Evolutionary conservation across 208 protist genomes (phyloP).

Genomic region (Plasmodiophora brassicae): DNA sequence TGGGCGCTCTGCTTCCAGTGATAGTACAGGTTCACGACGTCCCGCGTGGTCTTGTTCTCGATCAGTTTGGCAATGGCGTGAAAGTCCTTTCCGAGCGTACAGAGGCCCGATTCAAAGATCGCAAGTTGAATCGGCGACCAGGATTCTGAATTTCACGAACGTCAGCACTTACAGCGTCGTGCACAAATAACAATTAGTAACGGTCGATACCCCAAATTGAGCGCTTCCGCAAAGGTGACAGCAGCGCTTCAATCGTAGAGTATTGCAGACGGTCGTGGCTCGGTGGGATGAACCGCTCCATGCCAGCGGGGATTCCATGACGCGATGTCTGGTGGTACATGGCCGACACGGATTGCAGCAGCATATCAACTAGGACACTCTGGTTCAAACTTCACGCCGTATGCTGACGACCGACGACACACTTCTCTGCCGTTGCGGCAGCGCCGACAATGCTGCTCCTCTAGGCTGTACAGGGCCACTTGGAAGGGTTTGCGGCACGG

Average conservation of each 20-base stretch:
- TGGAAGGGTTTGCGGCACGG: no score
- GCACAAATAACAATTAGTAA: neutral
- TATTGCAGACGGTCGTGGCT: neutral
- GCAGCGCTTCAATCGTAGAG: neutral
- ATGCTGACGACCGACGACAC: no score
- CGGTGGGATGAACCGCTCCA: neutral
- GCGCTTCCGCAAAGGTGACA: neutral
- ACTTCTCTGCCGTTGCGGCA: no score
- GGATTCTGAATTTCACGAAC: no score
- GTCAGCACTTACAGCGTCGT: no score
- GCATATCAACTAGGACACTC: neutral
- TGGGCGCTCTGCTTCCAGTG: conserved; percentile 26
- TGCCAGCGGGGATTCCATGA: neutral
- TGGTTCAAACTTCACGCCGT: no score
- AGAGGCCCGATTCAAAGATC: neutral
- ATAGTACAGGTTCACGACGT: conserved; percentile 27
- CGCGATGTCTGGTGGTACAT: neutral
- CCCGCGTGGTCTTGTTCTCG: neutral
- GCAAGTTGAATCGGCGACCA: neutral
- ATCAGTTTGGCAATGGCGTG: conserved; percentile 21
- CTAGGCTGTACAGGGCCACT: no score
- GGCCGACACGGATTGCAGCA: neutral
- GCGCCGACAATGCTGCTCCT: no score
- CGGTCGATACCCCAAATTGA: neutral
- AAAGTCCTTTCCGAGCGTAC: conserved; percentile 23